Conservation (phyloP, 2,329 filamentous ascomycete genomes). For the Chaetomium strumarium region DNA sequence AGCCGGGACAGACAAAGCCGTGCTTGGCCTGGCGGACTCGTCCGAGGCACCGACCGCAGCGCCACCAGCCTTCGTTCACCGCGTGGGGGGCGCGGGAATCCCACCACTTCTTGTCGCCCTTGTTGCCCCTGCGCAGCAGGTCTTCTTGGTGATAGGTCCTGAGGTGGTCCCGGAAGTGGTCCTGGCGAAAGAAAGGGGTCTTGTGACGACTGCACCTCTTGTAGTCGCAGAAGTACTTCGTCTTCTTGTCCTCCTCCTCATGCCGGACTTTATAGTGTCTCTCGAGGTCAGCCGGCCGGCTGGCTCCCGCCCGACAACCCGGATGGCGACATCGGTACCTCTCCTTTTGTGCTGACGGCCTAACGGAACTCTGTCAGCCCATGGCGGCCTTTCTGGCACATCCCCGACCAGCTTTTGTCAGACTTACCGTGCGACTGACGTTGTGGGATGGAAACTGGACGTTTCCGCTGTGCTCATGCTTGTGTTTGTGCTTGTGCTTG, state of each 20-base stretch:
- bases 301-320: slow-evolving; percentile 43
- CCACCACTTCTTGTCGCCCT: slow-evolving; percentile 23
- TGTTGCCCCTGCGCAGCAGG: slow-evolving; percentile 40
- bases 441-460: background rate
- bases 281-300: slow-evolving; percentile 48
- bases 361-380: background rate
- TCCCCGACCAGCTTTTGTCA: background rate
- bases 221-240: slow-evolving; percentile 48
- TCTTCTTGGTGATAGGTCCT: slow-evolving; percentile 52
- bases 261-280: slow-evolving; percentile 49
- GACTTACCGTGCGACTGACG: background rate
- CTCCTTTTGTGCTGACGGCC: slow-evolving; percentile 8
- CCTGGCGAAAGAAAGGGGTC: slow-evolving; percentile 46
- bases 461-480: background rate
- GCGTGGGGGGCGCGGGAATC: slow-evolving; percentile 8
- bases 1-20: slow-evolving; percentile 42
- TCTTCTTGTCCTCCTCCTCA: slow-evolving; percentile 35
- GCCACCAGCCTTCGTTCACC: slow-evolving; percentile 43
- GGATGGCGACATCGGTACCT: slow-evolving; percentile 34
- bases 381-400: background rate
- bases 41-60: slow-evolving; percentile 47
- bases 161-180: slow-evolving; percentile 53
- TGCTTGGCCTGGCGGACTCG: slow-evolving; percentile 37
- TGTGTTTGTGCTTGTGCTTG: background rate
- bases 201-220: slow-evolving; percentile 39